Evolutionary conservation across 2,329 filamentous ascomycete genomes (phyloP).

Genomic region (Zymoseptoria ardabiliae): DNA sequence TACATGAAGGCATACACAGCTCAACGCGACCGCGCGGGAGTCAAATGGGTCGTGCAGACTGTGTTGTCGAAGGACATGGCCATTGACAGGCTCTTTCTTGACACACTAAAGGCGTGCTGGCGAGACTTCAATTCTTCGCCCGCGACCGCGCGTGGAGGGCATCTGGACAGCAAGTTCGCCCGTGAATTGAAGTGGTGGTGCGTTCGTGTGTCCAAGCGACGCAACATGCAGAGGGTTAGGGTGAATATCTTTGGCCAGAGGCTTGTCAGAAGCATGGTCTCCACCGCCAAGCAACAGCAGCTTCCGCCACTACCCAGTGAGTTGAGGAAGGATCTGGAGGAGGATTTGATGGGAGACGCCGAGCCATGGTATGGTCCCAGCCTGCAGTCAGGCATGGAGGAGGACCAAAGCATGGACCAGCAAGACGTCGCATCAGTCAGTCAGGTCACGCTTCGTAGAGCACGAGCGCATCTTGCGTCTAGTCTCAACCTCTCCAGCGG

Average conservation of each 20-base stretch:
- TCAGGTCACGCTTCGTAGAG: not conserved
- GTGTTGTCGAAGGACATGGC: constrained; percentile 23
- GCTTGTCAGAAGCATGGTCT: constrained; percentile 8
- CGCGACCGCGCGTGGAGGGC: not conserved
- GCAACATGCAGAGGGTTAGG: constrained; percentile 8
- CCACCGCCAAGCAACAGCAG: not conserved
- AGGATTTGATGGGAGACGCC: not conserved
- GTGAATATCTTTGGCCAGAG: constrained; percentile 12
- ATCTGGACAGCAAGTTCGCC: not conserved
- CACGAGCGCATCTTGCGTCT: not conserved
- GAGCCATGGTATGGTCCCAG: not conserved
- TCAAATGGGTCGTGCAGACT: constrained; percentile 23
- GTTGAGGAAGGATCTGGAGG: not conserved
- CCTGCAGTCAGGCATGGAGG: not conserved
- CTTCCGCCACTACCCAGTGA: not conserved
- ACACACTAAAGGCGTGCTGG: not conserved
- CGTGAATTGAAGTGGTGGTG: constrained; percentile 1
- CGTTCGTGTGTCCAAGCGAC: constrained; percentile 4
- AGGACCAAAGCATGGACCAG: not conserved
- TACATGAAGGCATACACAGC: constrained; percentile 25
- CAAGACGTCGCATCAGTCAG: not conserved
- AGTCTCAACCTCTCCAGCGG: not conserved
- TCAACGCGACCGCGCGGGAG: constrained; percentile 14
- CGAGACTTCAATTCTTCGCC: not conserved
- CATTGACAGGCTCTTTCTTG: constrained; percentile 23